A percentile compares a stretch with the other conserved stretches of the same genome.
These are phyloP conservation scores for Zygnema cylindricum DNA, from an alignment of 139 green algal species.

Conservation along the genomic window DNA sequence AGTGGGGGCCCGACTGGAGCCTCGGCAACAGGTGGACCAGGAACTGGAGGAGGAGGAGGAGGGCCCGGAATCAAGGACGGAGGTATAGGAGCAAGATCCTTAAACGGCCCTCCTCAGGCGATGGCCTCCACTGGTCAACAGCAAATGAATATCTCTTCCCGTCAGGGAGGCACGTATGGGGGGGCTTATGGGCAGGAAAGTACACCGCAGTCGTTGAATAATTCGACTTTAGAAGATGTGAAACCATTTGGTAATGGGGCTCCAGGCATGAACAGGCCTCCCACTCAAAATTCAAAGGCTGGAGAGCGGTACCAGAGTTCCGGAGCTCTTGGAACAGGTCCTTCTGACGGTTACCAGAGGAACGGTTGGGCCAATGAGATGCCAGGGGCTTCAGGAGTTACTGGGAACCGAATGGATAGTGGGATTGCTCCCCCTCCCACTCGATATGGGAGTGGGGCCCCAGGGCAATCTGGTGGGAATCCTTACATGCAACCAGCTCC, in stretches of 20 bases:
- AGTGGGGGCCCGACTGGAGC: not conserved
- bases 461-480: not conserved
- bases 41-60: conserved; percentile 1
- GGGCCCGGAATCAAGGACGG: not conserved
- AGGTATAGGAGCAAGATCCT: too few species aligned
- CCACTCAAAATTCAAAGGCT: too few species aligned
- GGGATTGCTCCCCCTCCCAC: too few species aligned
- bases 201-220: not conserved
- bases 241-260: not conserved
- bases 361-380: not conserved
- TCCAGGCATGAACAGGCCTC: not conserved
- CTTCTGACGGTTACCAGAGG: not conserved
- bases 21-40: not conserved
- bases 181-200: not conserved
- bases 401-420: not conserved
- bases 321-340: not conserved
- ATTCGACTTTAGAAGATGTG: not conserved
- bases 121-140: not conserved
- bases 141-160: not conserved
- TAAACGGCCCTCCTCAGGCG: not conserved
- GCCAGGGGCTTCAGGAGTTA: not conserved
- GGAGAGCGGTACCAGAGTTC: not conserved
- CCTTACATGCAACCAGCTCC: conserved; percentile 27
- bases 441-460: not conserved
- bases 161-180: not conserved